A percentile compares a stretch with the other conserved stretches of the same genome.
phyloP scores from a whole-genome alignment of 2,329 filamentous ascomycete genomes.

The Ceratocystis smalleyi region DNA sequence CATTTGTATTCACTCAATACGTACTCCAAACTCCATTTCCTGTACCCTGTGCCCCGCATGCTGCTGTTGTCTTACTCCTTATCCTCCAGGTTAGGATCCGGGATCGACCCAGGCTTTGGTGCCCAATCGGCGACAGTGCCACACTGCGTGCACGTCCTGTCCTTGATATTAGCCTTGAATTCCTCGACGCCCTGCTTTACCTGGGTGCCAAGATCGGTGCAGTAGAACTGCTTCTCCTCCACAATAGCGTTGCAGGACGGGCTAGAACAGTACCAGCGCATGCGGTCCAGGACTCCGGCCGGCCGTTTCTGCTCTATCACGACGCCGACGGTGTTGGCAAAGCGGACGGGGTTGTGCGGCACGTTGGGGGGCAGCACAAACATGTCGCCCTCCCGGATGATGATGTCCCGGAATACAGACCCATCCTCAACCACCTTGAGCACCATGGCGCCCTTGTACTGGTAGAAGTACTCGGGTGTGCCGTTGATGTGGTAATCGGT shows the following conservation, averaged over 20 bases:
- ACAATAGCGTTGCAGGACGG: conserved; percentile 50
- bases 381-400: conserved; percentile 85
- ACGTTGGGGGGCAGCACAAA: conserved; percentile 86
- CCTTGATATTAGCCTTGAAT: conserved; percentile 52
- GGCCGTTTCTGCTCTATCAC: conserved; percentile 79
- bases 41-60: background rate
- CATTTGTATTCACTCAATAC: background rate
- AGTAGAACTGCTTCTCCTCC: conserved; percentile 75
- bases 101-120: conserved; percentile 44
- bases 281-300: conserved; percentile 50
- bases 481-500: conserved; percentile 98
- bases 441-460: conserved; percentile 83
- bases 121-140: conserved; percentile 58
- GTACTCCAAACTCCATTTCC: background rate
- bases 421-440: conserved; percentile 81
- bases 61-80: background rate
- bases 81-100: conserved; percentile 38
- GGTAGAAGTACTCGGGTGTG: conserved; percentile 96
- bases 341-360: conserved; percentile 91
- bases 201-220: conserved; percentile 80
- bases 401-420: conserved; percentile 59
- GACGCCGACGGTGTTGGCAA: conserved; percentile 83
- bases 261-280: conserved; percentile 77
- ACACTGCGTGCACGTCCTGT: conserved; percentile 62
- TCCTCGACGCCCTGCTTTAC: conserved; percentile 80